Evolutionary conservation across 371 early-diverging fungal species (phyloP).

Genomic region (Mortierella sp.): DNA sequence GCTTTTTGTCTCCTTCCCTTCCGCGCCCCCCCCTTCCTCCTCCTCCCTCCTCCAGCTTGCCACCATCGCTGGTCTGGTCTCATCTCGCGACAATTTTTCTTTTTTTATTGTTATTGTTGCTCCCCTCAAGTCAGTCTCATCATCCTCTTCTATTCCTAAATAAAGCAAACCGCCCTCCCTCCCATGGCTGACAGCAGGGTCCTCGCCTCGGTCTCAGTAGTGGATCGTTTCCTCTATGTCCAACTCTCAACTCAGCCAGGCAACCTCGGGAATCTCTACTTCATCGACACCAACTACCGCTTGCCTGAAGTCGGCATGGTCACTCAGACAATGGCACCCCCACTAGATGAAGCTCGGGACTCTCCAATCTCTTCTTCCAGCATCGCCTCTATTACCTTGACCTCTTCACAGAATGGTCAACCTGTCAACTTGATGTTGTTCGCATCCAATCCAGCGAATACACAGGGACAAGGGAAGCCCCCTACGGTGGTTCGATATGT

Average conservation of each 20-base stretch:
- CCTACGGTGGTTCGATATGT: not conserved
- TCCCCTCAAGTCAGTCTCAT: not conserved
- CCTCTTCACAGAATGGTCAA: not conserved
- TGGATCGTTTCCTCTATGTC: slow-evolving; percentile 14
- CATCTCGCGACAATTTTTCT: not conserved
- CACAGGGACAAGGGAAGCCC: not conserved
- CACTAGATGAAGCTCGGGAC: not conserved
- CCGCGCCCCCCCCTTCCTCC: no score
- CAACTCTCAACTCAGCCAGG: not conserved
- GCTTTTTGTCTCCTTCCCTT: no score
- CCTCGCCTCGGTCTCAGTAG: slow-evolving; percentile 14
- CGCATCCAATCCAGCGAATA: not conserved
- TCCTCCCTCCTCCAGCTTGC: no score
- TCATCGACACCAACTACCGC: not conserved
- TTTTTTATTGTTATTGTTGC: not conserved
- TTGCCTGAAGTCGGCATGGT: no score
- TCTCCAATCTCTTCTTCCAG: not conserved
- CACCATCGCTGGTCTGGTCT: no score
- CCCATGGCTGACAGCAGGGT: not conserved
- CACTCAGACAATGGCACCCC: not conserved
- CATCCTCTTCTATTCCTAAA: not conserved
- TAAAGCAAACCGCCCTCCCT: not conserved
- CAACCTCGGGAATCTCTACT: slow-evolving; percentile 7
- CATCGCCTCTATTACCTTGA: slow-evolving; percentile 7
- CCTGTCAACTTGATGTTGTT: slow-evolving; percentile 3